Evolutionary conservation across 495 filamentous ascomycete species (phyloP).

Genomic region (Penicillium longicatenatum): DNA sequence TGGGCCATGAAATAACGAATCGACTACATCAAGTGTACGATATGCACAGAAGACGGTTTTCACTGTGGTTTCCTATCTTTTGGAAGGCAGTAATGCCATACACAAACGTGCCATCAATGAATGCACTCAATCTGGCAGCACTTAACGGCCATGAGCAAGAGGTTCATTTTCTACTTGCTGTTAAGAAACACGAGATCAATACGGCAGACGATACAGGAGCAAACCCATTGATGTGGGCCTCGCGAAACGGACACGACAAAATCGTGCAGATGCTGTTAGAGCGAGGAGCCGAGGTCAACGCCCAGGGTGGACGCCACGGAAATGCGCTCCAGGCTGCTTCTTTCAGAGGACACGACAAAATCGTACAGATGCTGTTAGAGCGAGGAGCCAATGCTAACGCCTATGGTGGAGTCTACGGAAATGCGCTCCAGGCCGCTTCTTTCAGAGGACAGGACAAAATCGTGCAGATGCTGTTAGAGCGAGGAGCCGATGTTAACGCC

Average conservation of each 20-base stretch:
- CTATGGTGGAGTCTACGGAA: no score
- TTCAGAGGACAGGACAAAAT: no score
- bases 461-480: no score
- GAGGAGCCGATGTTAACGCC: no score
- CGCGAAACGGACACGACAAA: neutral
- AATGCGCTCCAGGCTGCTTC: no score
- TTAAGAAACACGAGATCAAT: slow-evolving; percentile 13
- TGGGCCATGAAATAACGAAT: neutral
- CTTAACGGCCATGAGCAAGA: slow-evolving; percentile 24
- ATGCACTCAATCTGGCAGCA: slow-evolving; percentile 17
- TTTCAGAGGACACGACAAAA: neutral
- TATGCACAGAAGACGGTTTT: slow-evolving; percentile 7
- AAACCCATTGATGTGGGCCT: slow-evolving; percentile 26
- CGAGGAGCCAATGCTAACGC: no score
- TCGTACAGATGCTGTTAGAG: no score
- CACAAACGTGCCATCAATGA: slow-evolving; percentile 7
- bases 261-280: no score
- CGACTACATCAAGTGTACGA: slow-evolving; percentile 18
- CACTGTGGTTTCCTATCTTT: slow-evolving; percentile 24
- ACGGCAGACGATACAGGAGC: slow-evolving; percentile 9
- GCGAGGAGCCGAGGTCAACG: no score
- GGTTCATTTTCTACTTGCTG: slow-evolving; percentile 14
- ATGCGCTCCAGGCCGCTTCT: no score
- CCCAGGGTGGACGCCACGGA: no score
- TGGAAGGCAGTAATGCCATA: slow-evolving; percentile 15